Evolutionary conservation across 805 yeast species (phyloP).

Genomic region (Metschnikowia kofuensis): DNA sequence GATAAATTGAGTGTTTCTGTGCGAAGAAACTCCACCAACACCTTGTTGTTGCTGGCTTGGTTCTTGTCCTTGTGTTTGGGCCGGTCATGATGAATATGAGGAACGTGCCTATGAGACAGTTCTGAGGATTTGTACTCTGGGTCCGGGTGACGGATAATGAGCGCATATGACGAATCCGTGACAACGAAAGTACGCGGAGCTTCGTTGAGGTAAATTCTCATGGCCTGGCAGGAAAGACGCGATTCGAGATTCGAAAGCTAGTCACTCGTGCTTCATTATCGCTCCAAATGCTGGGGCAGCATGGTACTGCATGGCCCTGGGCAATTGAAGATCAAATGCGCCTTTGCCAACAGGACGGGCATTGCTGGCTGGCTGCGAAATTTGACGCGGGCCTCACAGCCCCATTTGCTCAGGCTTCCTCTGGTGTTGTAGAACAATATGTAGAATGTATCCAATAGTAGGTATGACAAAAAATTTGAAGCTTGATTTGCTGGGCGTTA

Average conservation of each 20-base stretch:
- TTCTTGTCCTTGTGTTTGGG: conserved; percentile 14
- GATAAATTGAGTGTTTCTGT: conserved; percentile 35
- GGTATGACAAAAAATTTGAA: too few species aligned
- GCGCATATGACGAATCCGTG: conserved; percentile 54
- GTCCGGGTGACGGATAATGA: conserved; percentile 53
- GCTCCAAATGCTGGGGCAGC: not conserved
- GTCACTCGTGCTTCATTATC: not conserved
- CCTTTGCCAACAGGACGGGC: too few species aligned
- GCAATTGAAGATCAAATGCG: too few species aligned
- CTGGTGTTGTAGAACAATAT: too few species aligned
- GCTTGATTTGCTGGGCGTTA: too few species aligned
- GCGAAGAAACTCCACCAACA: conserved; percentile 52
- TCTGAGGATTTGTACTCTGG: conserved; percentile 25
- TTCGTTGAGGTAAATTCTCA: conserved; percentile 63
- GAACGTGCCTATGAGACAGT: conserved; percentile 17
- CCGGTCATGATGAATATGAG: conserved; percentile 23
- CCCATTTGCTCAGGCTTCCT: too few species aligned
- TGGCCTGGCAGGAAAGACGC: conserved; percentile 18
- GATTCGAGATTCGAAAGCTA: not conserved
- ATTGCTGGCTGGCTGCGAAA: too few species aligned
- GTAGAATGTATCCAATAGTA: too few species aligned
- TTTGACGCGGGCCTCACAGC: too few species aligned
- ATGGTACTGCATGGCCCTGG: not conserved
- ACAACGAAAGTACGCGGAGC: conserved; percentile 70
- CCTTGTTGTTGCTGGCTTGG: conserved; percentile 27